A percentile compares a stretch with the other conserved stretches of the same genome.
Conservation (phyloP, 164 flowering plant species). For the Magnolia changhungtana region DNA sequence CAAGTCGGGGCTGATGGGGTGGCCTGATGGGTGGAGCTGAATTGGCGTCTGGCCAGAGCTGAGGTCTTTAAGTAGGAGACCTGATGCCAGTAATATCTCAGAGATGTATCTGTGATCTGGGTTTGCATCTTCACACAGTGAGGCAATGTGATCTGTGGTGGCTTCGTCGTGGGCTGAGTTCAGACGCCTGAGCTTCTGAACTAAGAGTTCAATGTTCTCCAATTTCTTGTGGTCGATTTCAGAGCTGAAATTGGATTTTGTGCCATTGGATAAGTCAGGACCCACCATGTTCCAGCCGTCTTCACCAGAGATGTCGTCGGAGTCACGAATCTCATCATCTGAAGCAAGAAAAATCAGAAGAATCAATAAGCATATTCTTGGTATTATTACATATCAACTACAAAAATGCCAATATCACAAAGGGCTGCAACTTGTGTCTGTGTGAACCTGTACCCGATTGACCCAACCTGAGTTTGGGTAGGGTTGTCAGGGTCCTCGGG, state of each 20-base stretch:
- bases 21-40: slow-evolving; percentile 51
- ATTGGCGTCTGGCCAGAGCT: slow-evolving; percentile 31
- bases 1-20: slow-evolving; percentile 62
- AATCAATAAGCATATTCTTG: background rate
- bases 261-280: slow-evolving; percentile 14
- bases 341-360: slow-evolving; percentile 10
- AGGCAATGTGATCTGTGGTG: slow-evolving; percentile 28
- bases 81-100: slow-evolving; percentile 67
- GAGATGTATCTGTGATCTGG: slow-evolving; percentile 61
- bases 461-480: no score
- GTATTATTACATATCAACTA: no score
- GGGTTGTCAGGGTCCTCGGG: no score
- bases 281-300: slow-evolving; percentile 28
- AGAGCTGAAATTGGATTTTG: slow-evolving; percentile 22
- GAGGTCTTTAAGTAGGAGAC: slow-evolving; percentile 62
- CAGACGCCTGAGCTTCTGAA: slow-evolving; percentile 25
- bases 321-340: slow-evolving; percentile 38
- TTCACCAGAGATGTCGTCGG: slow-evolving; percentile 27
- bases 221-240: slow-evolving; percentile 33
- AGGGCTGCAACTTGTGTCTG: no score
- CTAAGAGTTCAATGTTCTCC: slow-evolving; percentile 27
- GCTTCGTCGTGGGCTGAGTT: slow-evolving; percentile 31
- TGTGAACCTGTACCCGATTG: no score
- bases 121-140: slow-evolving; percentile 32
- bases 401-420: no score